Base-by-base conservation (phyloP, 768 basidiomycete genomes). In the Termitomyces sp. region DNA sequence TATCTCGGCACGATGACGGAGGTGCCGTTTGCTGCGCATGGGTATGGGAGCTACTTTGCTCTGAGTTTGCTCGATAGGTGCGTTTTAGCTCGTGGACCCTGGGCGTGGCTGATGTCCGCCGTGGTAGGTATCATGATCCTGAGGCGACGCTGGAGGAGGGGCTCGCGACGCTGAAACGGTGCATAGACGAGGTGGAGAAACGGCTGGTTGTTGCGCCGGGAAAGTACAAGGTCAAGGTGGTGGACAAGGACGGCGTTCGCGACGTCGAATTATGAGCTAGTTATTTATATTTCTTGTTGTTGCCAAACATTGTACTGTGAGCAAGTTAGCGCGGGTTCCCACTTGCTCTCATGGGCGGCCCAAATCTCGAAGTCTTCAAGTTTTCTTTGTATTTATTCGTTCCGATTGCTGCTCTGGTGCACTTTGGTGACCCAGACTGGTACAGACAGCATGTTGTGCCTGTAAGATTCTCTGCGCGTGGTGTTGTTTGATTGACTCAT, bases 21-120 rank as follows among this genome's bases (percentile, higher is more conserved):
- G 56, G 89, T 97, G 13, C 94, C 94, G 0, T 99, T 94, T 69
- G 94, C 86, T 16, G 94, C 94, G 0, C 96, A 98, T 68, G 97
- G 97, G 2, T 94, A 98, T 69, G 97, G 94, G 45, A 82, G 87
- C 56, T 97, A 94, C 74, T 97, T 98, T 72, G 88, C 86, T 10
- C 74, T 98, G 63, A 86, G 88, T 83, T 89, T 96, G 69, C 80
- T 98, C 55, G 97, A 99, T 69, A 80, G 91, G 91, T 92, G 57
- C 40, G 32, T 32, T 32, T n/a, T n/a, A n/a, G n/a, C n/a, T n/a
- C n/a, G n/a, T n/a, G n/a, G n/a, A n/a, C n/a, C n/a, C n/a, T n/a
- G n/a, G n/a, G n/a, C n/a, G n/a, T 8, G 32, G 32, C 8, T 33
- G 32, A 12, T 8, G 10, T 33, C 6, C 2, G 32, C 6, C 10